phyloP scores from a whole-genome alignment of 768 basidiomycete species.

The Pseudohyphozyma bogoriensis region DNA sequence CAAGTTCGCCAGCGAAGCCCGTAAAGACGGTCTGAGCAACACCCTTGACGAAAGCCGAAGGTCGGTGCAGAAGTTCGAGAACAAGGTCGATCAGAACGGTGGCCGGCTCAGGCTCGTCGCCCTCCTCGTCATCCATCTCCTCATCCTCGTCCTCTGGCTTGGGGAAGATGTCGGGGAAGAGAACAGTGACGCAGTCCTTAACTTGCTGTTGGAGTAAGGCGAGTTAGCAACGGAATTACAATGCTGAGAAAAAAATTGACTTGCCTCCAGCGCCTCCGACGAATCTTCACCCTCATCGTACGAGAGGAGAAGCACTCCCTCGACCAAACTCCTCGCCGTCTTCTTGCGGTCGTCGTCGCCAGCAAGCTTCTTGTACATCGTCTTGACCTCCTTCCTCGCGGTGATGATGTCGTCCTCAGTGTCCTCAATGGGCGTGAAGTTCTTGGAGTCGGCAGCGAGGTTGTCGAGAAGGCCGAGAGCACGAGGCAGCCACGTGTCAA shows the following conservation, averaged over 20 bases:
- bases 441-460: constrained; percentile 24
- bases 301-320: constrained; percentile 55
- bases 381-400: constrained; percentile 42
- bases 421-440: constrained; percentile 23
- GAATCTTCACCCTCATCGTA: constrained; percentile 59
- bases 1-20: constrained; percentile 34
- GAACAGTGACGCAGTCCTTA: constrained; percentile 50
- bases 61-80: constrained; percentile 77
- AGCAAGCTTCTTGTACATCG: constrained; percentile 11
- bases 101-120: constrained; percentile 53
- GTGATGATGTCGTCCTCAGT: constrained; percentile 39
- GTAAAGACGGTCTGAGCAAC: constrained; percentile 72
- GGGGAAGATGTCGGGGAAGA: constrained; percentile 41
- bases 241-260: constrained; percentile 20
- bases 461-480: constrained; percentile 24
- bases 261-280: constrained; percentile 55
- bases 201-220: constrained; percentile 44
- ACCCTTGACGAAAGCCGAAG: constrained; percentile 66
- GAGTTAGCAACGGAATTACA: background rate
- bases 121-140: constrained; percentile 34
- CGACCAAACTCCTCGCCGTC: constrained; percentile 15
- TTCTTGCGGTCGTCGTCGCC: constrained; percentile 2
- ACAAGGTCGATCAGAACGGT: constrained; percentile 81
- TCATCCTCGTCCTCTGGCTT: constrained; percentile 18
- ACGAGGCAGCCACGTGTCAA: constrained; percentile 19